Percentiles rank a stretch among this genome's conserved stretches.
Conservation (phyloP, 1,139 yeast species). For the Yamadazyma atmosphaerica region DNA sequence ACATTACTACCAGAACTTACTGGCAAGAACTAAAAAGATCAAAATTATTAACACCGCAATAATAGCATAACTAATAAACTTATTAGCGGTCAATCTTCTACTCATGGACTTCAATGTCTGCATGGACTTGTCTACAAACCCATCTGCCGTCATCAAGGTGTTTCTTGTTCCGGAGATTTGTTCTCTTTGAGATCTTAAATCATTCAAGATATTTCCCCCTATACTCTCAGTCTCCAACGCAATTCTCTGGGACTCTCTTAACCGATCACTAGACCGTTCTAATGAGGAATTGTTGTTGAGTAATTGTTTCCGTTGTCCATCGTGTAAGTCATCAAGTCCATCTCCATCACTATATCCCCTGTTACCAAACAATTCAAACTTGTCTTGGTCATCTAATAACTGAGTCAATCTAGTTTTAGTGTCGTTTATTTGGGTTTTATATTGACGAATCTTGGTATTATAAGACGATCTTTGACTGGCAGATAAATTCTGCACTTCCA, state of each 20-base stretch:
- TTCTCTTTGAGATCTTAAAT: conserved; percentile 89
- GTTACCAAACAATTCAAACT: conserved; percentile 67
- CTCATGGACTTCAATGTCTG: conserved; percentile 91
- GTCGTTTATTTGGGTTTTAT: conserved; percentile 59
- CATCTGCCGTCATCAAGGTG: conserved; percentile 86
- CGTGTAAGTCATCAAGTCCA: conserved; percentile 37
- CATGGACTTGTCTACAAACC: conserved; percentile 86
- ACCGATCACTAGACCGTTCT: conserved; percentile 79
- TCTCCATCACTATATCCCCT: conserved; percentile 35
- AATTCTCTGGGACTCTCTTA: conserved; percentile 83
- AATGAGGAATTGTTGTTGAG: conserved; percentile 77
- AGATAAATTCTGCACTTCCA: conserved; percentile 81
- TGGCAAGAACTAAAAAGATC: conserved; percentile 80
- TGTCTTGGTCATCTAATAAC: conserved; percentile 61
- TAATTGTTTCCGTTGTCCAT: conserved; percentile 79
- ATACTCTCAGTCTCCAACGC: conserved; percentile 91
- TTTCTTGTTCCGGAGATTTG: conserved; percentile 83
- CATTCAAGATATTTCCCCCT: conserved; percentile 89
- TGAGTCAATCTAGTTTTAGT: conserved; percentile 53
- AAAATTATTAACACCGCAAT: conserved; percentile 83
- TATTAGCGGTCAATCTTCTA: conserved; percentile 91
- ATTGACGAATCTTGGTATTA: conserved; percentile 71
- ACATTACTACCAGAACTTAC: conserved; percentile 74
- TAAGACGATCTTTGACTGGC: conserved; percentile 65
- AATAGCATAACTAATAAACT: conserved; percentile 91